Percentiles rank a stretch among this genome's conserved stretches.
These are phyloP conservation scores for Colletotrichum zoysiae DNA, from an alignment of 2,329 filamentous ascomycete species.

Conservation along the genomic window DNA sequence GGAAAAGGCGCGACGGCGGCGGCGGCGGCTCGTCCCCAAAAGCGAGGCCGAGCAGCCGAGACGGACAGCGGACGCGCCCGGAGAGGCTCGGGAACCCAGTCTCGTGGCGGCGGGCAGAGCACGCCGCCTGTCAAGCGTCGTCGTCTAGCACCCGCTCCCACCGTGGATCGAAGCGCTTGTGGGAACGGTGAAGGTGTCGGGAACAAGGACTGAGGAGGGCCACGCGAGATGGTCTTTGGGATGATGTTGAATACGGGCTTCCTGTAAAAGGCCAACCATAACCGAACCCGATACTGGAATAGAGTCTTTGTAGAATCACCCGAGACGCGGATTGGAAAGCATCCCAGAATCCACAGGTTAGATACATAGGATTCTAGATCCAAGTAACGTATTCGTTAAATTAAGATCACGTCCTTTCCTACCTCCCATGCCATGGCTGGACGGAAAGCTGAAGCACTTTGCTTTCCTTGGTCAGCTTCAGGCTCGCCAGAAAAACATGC, in stretches of 20 bases:
- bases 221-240: background rate
- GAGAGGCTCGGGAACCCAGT: background rate
- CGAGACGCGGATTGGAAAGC: background rate
- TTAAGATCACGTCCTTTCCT: too few relatives aligned
- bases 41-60: background rate
- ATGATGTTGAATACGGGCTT: background rate
- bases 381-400: background rate
- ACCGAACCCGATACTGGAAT: background rate
- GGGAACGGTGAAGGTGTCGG: background rate
- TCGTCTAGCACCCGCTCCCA: background rate
- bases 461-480: background rate
- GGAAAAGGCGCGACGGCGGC: background rate
- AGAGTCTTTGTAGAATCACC: background rate
- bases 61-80: background rate
- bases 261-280: background rate
- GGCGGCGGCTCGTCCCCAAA: background rate
- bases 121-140: background rate
- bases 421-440: background rate
- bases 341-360: background rate
- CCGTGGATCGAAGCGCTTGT: background rate
- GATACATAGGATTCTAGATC: background rate
- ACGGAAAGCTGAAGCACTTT: background rate
- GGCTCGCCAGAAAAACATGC: background rate
- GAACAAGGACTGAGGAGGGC: background rate
- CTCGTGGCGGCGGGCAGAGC: background rate